Conservation (phyloP, 768 basidiomycete genomes). For the Auriscalpium microsporum region DNA sequence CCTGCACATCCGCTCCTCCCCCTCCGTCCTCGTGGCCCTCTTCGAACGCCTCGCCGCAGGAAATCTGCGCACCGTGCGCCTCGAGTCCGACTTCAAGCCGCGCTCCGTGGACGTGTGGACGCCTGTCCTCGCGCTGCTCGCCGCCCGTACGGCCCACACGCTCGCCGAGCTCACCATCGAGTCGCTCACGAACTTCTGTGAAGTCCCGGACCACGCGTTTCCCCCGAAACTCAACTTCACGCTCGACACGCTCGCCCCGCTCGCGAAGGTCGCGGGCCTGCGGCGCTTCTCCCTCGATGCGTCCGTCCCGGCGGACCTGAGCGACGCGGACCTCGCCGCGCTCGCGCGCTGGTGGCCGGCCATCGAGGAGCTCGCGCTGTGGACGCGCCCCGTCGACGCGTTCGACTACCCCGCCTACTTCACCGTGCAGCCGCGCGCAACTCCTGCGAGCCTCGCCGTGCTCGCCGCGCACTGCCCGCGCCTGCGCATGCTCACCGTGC, state of each 20-base stretch:
- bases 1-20: slow-evolving; percentile 11
- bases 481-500: slow-evolving; percentile 15
- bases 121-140: slow-evolving; percentile 11
- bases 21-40: slow-evolving; percentile 3
- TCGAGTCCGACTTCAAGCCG: slow-evolving; percentile 15
- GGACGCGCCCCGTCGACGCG: slow-evolving; percentile 14
- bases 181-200: slow-evolving; percentile 13
- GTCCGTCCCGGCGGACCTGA: slow-evolving; percentile 18
- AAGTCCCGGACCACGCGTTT: slow-evolving; percentile 8
- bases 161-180: slow-evolving; percentile 11
- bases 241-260: slow-evolving; percentile 18
- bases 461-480: slow-evolving; percentile 19
- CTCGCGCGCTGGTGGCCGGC: slow-evolving; percentile 23
- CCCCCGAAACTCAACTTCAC: slow-evolving; percentile 18
- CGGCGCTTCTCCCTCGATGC: slow-evolving; percentile 19
- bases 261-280: slow-evolving; percentile 18
- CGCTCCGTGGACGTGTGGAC: slow-evolving; percentile 15
- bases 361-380: slow-evolving; percentile 20
- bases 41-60: slow-evolving; percentile 4
- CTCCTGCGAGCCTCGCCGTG: slow-evolving; percentile 14
- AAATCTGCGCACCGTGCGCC: slow-evolving; percentile 6
- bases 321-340: slow-evolving; percentile 18
- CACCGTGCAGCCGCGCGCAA: slow-evolving; percentile 15
- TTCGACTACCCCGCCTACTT: slow-evolving; percentile 14
- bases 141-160: slow-evolving; percentile 4